Evolutionary conservation across 2,329 filamentous ascomycete species (phyloP).

Genomic region (Penicillium sp.): DNA sequence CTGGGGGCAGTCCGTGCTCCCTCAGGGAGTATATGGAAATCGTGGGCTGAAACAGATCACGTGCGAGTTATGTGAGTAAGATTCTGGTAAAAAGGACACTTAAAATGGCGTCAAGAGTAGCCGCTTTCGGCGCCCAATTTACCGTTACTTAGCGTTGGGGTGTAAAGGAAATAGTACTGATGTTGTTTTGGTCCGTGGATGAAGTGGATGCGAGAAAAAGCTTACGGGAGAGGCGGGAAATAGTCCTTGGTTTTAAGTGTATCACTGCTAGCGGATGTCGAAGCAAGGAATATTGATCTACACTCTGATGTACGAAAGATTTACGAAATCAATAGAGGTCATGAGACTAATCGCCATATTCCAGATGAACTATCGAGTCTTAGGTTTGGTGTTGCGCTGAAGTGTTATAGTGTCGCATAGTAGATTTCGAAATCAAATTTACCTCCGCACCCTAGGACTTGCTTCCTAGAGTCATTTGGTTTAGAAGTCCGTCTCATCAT

Average conservation of each 20-base stretch:
- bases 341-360: not conserved
- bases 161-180: not conserved
- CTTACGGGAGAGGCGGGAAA: not conserved
- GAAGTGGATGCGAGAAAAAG: not conserved
- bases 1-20: no score
- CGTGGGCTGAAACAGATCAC: not conserved
- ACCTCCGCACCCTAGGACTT: no score
- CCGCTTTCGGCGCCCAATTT: not conserved
- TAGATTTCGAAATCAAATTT: no score
- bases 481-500: no score
- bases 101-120: slow-evolving; percentile 5
- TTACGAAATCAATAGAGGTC: not conserved
- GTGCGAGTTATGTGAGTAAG: slow-evolving; percentile 2
- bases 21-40: slow-evolving; percentile 10
- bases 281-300: not conserved
- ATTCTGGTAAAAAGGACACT: slow-evolving; percentile 15
- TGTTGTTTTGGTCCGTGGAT: not conserved
- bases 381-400: not conserved
- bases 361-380: not conserved
- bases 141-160: no score
- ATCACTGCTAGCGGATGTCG: not conserved
- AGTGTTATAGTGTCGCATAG: no score
- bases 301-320: not conserved
- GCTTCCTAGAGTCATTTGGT: no score
- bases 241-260: not conserved